A percentile compares a stretch with the other conserved stretches of the same genome.
Evolutionary conservation across 2,329 filamentous ascomycete species (phyloP).

Genomic region (Penicillium sp.): DNA sequence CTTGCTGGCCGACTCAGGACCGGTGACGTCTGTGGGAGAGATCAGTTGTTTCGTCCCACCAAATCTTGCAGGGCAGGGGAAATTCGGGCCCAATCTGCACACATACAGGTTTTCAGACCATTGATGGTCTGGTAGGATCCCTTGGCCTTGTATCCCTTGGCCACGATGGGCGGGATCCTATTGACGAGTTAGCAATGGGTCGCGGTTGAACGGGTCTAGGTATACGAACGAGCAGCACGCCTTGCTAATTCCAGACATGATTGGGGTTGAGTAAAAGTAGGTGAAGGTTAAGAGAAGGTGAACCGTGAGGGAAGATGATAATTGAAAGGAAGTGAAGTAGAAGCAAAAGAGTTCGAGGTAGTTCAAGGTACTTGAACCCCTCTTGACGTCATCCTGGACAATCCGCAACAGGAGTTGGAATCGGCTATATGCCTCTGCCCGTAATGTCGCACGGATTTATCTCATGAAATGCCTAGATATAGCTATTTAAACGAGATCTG

Average conservation of each 20-base stretch:
- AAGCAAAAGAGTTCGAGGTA: neutral
- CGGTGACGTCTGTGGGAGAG: conserved; percentile 49
- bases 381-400: conserved; percentile 20
- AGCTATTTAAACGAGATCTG: neutral
- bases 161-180: conserved; percentile 42
- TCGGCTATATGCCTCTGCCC: neutral
- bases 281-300: conserved; percentile 2
- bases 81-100: neutral
- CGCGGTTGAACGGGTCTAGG: neutral
- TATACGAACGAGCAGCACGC: conserved; percentile 44
- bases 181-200: conserved; percentile 2
- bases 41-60: neutral
- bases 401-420: neutral
- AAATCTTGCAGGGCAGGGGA: neutral
- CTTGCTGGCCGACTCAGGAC: conserved; percentile 52
- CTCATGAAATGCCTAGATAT: neutral
- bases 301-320: neutral
- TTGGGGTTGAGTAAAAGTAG: conserved; percentile 18
- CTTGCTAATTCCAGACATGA: conserved; percentile 43
- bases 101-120: conserved; percentile 58
- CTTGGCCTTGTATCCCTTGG: conserved; percentile 51
- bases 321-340: neutral
- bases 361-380: conserved; percentile 1
- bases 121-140: conserved; percentile 57
- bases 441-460: no score